Base-by-base conservation (phyloP, 2,329 filamentous ascomycete species). In the Fusarium miscanthi region DNA sequence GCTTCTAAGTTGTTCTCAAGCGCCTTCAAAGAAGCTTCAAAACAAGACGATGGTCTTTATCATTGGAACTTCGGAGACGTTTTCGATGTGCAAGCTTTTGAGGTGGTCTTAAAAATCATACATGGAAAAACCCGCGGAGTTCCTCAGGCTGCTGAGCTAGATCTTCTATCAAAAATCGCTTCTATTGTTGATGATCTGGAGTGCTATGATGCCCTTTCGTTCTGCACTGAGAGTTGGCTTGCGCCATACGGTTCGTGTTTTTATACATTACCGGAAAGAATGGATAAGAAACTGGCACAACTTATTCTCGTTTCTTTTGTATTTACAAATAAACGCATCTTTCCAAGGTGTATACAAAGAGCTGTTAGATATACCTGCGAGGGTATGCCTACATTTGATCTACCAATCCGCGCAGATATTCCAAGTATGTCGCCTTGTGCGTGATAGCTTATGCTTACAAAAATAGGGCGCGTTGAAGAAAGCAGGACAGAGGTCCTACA, bases 131-230 rank as follows among this genome's bases (percentile, higher is more conserved):
- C 40, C 1, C 58, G 62, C 4, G 35, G 25, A 0, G 6, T 64
- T 2, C 58, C 46, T 0, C 23, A 37, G 1, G 1, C 0, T n/a
- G 7, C 21, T 0, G 1, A 4, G 0, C 2, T 27, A 17, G 17
- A 53, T 4, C 5, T 54, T 4, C 27, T 63, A 4, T 27, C 40
- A 4, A 8, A 10, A 4, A 35, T 64, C 0, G 62, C 58, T n/a
- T 35, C 21, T 7, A 41, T 64, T 11, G 40, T 54, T 5, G 35
- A 63, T 19, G 46, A 63, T 9, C 27, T 64, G 0, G 19, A 63
- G 12, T 64, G 62, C 8, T 19, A 52, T 11, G 46, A 64, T 16
- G 58, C 62, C 0, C 10, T 64, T 16, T n/a, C 38, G 1, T 59
- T 62, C 11, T 58, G 25, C 0, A 4, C 25, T 5, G 10, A 45